A percentile compares a stretch with the other conserved stretches of the same genome.
These are phyloP conservation scores for Prototheca stagnorum DNA, from an alignment of 163 green algal species.

Conservation along the genomic window DNA sequence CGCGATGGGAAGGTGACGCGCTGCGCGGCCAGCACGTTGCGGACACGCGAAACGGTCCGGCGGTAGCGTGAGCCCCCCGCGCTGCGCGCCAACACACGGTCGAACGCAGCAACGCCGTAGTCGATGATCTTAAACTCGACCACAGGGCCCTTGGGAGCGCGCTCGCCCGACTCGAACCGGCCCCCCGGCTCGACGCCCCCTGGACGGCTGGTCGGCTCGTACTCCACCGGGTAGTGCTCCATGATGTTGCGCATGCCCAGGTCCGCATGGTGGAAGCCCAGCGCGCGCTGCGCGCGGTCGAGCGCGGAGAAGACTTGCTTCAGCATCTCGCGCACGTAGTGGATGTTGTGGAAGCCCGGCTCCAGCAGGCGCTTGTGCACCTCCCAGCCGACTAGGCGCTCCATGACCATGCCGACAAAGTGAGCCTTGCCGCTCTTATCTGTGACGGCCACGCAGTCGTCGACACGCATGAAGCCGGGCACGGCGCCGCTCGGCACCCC, in stretches of 20 bases:
- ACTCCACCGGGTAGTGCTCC: slow-evolving; percentile 18
- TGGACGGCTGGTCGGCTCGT: not conserved
- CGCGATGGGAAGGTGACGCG: slow-evolving; percentile 1
- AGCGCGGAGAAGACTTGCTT: slow-evolving; percentile 25
- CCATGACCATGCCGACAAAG: slow-evolving; percentile 34
- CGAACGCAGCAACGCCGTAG: slow-evolving; percentile 14
- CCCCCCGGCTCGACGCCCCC: not conserved
- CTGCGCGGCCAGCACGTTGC: slow-evolving; percentile 3
- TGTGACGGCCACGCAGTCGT: slow-evolving; percentile 15
- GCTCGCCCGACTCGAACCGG: not conserved
- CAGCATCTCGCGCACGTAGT: slow-evolving; percentile 33
- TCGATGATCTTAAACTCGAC: slow-evolving; percentile 26
- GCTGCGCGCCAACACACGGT: slow-evolving; percentile 5
- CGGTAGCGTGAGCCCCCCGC: not conserved
- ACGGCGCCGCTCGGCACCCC: slow-evolving; percentile 10
- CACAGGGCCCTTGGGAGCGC: slow-evolving; percentile 5
- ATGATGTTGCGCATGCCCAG: slow-evolving; percentile 35
- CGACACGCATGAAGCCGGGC: slow-evolving; percentile 26
- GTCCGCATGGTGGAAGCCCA: slow-evolving; percentile 35
- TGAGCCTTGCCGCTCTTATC: not conserved
- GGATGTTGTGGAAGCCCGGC: slow-evolving; percentile 29
- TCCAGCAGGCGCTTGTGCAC: slow-evolving; percentile 17
- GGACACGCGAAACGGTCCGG: slow-evolving; percentile 2
- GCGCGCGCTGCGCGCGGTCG: slow-evolving; percentile 18
- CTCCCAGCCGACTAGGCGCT: slow-evolving; percentile 27